phyloP scores from a whole-genome alignment of 306 rosid species.

The Trifolium pratense region DNA sequence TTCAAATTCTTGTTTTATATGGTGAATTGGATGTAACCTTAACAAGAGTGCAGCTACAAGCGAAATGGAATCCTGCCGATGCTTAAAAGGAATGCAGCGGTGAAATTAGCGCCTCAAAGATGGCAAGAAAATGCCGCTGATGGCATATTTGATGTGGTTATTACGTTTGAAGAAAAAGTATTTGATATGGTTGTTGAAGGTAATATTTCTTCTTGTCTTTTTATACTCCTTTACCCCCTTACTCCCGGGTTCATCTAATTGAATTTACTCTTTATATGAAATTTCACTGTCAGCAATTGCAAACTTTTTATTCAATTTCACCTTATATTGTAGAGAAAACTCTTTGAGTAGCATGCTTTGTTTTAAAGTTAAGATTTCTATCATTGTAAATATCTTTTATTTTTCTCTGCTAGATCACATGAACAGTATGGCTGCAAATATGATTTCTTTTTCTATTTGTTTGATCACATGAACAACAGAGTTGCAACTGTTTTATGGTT shows the following conservation, averaged over 20 bases:
- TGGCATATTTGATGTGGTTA: constrained; percentile 79
- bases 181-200: constrained; percentile 96
- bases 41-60: constrained; percentile 64
- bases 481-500: not conserved
- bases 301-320: constrained; percentile 4
- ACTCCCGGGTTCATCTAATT: constrained; percentile 3
- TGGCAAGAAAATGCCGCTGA: constrained; percentile 96
- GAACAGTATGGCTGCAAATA: constrained; percentile 17
- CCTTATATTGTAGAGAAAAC: constrained; percentile 10
- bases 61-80: constrained; percentile 90
- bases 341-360: constrained; percentile 6
- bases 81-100: constrained; percentile 78
- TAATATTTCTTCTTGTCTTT: constrained; percentile 37
- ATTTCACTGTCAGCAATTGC: not conserved
- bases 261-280: constrained; percentile 4
- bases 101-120: constrained; percentile 89
- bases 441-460: too few species aligned
- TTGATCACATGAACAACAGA: constrained; percentile 15
- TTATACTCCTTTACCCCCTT: constrained; percentile 24
- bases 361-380: constrained; percentile 13
- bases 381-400: constrained; percentile 14
- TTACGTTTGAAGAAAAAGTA: constrained; percentile 91
- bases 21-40: constrained; percentile 47
- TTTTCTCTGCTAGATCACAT: constrained; percentile 11
- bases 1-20: constrained; percentile 26